phyloP scores from a whole-genome alignment of 1,284 basidiomycete genomes.

The Trichosporon sp. region DNA sequence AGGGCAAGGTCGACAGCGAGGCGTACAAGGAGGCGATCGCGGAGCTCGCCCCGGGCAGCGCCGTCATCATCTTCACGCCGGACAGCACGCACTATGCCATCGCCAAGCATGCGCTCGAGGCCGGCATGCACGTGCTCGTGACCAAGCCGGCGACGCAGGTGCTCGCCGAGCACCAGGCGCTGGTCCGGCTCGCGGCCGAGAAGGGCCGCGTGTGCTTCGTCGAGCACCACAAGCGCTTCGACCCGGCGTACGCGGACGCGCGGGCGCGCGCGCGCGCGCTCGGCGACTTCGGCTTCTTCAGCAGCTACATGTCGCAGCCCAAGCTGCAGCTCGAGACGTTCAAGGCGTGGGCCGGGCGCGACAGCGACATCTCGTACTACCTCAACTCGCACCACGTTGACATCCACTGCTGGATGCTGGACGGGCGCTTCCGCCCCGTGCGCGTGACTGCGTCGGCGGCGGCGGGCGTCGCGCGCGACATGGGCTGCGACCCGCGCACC shows the following conservation, averaged over 20 bases:
- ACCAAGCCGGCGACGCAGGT: conserved; percentile 90
- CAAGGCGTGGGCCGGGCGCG: conserved; percentile 88
- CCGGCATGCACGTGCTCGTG: conserved; percentile 77
- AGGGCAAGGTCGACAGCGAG: conserved; percentile 64
- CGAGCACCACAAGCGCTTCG: conserved; percentile 72
- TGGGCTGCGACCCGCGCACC: conserved; percentile 61
- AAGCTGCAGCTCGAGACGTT: conserved; percentile 92
- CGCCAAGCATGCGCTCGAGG: conserved; percentile 76
- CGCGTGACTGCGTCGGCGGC: conserved; percentile 83
- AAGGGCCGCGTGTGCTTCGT: conserved; percentile 83
- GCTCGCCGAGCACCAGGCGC: conserved; percentile 71
- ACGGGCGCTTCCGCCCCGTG: conserved; percentile 64
- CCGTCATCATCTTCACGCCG: conserved; percentile 63
- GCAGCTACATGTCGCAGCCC: conserved; percentile 77
- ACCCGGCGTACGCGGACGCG: conserved; percentile 89
- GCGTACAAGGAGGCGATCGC: conserved; percentile 87
- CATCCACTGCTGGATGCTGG: conserved; percentile 86
- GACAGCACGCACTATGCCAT: conserved; percentile 75
- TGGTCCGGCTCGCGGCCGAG: conserved; percentile 67
- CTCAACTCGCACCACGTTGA: conserved; percentile 76
- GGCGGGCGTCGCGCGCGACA: conserved; percentile 78
- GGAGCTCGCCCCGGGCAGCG: conserved; percentile 70
- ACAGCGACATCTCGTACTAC: conserved; percentile 84
- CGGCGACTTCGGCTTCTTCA: conserved; percentile 82
- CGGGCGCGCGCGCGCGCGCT: conserved; percentile 64